A percentile compares a stretch with the other conserved stretches of the same genome.
phyloP scores from a whole-genome alignment of 2,329 filamentous ascomycete genomes.

The Aureobasidium mangrovei region DNA sequence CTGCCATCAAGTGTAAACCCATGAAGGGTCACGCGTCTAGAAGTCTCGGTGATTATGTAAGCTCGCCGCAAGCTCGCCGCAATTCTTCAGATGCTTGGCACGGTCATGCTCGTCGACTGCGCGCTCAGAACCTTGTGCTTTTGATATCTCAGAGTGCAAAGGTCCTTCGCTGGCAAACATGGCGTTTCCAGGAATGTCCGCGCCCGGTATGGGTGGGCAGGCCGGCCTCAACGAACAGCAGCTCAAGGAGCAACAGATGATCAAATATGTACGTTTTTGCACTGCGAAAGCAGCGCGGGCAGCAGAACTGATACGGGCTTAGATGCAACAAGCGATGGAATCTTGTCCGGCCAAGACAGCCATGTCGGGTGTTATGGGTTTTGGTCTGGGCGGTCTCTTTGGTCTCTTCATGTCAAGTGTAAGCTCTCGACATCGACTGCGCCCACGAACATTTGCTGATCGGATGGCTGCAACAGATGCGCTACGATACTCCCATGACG shows the following conservation, averaged over 20 bases:
- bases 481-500: constrained; percentile 86
- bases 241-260: constrained; percentile 40
- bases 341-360: constrained; percentile 82
- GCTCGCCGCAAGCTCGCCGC: constrained; percentile 3
- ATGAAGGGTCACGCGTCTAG: no score
- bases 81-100: neutral
- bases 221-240: constrained; percentile 24
- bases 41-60: neutral
- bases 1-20: no score
- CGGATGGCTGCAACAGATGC: constrained; percentile 59
- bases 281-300: neutral
- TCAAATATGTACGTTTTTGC: constrained; percentile 33
- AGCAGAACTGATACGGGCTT: neutral
- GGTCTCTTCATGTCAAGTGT: constrained; percentile 97
- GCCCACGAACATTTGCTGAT: neutral
- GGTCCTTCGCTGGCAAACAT: neutral
- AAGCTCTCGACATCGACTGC: constrained; percentile 31
- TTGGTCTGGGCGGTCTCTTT: constrained; percentile 86
- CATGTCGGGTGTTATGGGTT: constrained; percentile 87
- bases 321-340: constrained; percentile 84
- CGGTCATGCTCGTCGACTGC: neutral
- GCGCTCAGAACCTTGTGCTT: neutral
- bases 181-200: constrained; percentile 15
- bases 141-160: neutral
- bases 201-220: constrained; percentile 14